Evolutionary conservation across 2,329 filamentous ascomycete species (phyloP), one percentile per base, ranked within the genome.

Genomic region (Mycogone perniciosa): DNA sequence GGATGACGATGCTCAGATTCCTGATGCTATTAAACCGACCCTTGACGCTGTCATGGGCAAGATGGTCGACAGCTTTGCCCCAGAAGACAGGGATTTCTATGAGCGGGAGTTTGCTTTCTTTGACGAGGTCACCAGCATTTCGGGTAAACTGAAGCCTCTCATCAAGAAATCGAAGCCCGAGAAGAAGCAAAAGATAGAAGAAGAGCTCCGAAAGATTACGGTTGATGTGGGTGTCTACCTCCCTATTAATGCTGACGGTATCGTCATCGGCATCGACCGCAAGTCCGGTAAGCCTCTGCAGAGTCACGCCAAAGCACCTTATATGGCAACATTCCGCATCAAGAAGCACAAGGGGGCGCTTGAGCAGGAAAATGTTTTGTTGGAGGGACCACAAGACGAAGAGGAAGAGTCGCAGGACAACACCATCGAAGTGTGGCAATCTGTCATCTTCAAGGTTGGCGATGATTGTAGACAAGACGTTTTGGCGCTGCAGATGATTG

Each of bases 101-200:
- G 87, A 96, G 67, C 83, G 88, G 56, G 93, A 99, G 65, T 99
- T 99, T 61, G 75, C 84, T n/a, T 99, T 99, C 76, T 99, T 99
- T 66, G 89, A 93, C 59, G 91, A 97, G 67, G 90, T 99, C 37
- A 99, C 93, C 1, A 85, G 80, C 44, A 92, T 99, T 51, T 99
- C 95, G 0, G 95, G 93, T 51, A 99, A 96, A 64, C 78, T 99
- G 44, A 91, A 93, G 62, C 93, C 95, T 1, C 87, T 87, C 62
- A 95, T 99, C 65, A 95, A 96, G 69, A 81, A 81, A 53, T 85
- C 86, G 38, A 99, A 99, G 69, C 87, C 90, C 2, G 92, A 96
- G 70, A 99, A 99, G 79, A 97, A 96, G 68, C 88, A 93, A 64
- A 99, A 97, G 74, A 99, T 99, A 56, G 93, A 97, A 64, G 95